These are phyloP conservation scores for Coniferiporia weirii DNA, from an alignment of 1,284 basidiomycete species.

Conservation along the genomic window DNA sequence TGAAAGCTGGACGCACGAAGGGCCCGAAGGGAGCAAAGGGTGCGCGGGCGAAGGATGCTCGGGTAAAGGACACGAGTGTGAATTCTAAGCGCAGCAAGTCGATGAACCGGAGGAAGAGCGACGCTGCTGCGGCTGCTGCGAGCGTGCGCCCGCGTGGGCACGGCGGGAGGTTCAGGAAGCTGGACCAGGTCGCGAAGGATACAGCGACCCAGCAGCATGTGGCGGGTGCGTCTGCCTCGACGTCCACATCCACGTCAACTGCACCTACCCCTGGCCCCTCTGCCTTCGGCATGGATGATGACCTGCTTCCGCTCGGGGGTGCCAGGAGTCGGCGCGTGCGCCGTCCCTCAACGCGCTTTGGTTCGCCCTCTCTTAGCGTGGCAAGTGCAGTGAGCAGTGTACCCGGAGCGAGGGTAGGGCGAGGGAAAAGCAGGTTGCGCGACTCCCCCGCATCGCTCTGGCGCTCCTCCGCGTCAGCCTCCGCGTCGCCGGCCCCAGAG, in stretches of 20 bases:
- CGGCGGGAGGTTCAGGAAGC: slow-evolving; percentile 13
- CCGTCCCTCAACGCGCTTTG: slow-evolving; percentile 7
- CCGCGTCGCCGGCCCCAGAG: not conserved
- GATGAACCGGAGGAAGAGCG: slow-evolving; percentile 5
- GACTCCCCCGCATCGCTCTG: not conserved
- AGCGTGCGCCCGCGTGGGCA: slow-evolving; percentile 8
- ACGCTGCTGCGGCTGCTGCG: slow-evolving; percentile 3
- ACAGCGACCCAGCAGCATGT: not conserved
- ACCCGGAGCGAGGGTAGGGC: not conserved
- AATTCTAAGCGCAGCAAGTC: not conserved
- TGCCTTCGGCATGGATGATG: not conserved
- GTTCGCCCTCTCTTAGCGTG: slow-evolving; percentile 2
- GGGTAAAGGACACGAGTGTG: not conserved
- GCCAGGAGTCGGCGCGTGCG: slow-evolving; percentile 6
- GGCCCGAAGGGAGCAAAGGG: not conserved
- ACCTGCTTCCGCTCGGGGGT: not conserved
- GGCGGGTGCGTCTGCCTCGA: not conserved
- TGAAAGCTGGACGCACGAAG: not conserved
- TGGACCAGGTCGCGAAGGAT: not conserved
- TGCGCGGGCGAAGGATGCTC: not conserved
- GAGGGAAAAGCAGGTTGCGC: not conserved
- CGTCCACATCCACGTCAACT: not conserved
- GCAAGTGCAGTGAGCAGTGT: not conserved
- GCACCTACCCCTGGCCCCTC: not conserved
- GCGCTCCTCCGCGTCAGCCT: not conserved